A percentile compares a stretch with the other conserved stretches of the same genome.
phyloP scores from a whole-genome alignment of 495 filamentous ascomycete species.

The Oleoguttula mirabilis region DNA sequence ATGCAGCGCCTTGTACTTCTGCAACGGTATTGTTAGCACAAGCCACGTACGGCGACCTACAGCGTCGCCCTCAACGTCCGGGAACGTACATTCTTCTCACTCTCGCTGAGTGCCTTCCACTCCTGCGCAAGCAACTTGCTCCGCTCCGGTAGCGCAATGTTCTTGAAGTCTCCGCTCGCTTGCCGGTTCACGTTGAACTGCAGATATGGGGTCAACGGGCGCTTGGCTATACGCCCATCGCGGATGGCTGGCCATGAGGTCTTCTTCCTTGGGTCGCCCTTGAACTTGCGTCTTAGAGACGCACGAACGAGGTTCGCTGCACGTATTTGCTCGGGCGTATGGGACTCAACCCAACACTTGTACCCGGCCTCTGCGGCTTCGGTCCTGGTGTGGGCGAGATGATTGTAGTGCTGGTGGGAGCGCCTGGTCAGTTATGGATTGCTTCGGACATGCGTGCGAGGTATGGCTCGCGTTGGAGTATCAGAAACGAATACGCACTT shows the following conservation, averaged over 20 bases:
- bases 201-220: slow-evolving; percentile 29
- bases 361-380: slow-evolving; percentile 35
- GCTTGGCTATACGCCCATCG: slow-evolving; percentile 51
- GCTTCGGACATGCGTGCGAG: not conserved
- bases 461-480: too few relatives aligned
- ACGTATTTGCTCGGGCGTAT: slow-evolving; percentile 45
- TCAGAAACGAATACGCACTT: too few relatives aligned
- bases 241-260: slow-evolving; percentile 9
- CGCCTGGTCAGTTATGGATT: not conserved
- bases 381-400: slow-evolving; percentile 39
- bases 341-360: slow-evolving; percentile 46
- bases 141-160: slow-evolving; percentile 24
- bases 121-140: slow-evolving; percentile 32
- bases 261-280: not conserved
- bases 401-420: slow-evolving; percentile 37
- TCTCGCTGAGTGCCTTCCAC: slow-evolving; percentile 43
- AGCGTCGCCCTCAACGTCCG: not conserved
- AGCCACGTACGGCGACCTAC: not conserved
- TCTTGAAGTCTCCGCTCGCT: slow-evolving; percentile 37
- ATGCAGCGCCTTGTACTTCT: slow-evolving; percentile 17
- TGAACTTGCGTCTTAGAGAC: slow-evolving; percentile 27
- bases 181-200: slow-evolving; percentile 39
- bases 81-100: slow-evolving; percentile 44
- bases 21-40: not conserved
- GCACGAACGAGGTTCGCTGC: slow-evolving; percentile 53